Evolutionary conservation across 169 alveolate genomes (phyloP).

Genomic region (Plasmodium chabaudi): DNA sequence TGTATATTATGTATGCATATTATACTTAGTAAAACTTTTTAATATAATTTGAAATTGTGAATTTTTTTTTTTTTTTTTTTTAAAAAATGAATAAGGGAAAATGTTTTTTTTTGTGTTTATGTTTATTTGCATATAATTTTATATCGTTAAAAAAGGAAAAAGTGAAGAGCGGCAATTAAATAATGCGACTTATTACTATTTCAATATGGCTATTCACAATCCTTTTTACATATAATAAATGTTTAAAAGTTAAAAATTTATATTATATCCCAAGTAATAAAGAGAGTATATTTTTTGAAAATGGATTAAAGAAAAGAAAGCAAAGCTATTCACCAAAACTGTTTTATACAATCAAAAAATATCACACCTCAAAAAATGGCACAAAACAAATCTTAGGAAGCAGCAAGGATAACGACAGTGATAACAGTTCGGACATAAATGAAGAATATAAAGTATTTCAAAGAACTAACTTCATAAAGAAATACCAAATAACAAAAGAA

Average conservation of each 20-base stretch:
- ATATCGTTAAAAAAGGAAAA: background rate
- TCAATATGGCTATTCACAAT: conserved; percentile 14
- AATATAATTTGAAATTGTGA: too few species aligned
- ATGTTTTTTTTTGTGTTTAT: background rate
- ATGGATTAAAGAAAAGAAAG: conserved; percentile 1
- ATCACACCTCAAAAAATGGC: too few species aligned
- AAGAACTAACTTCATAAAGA: conserved; percentile 45
- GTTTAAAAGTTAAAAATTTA: conserved; percentile 11
- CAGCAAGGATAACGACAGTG: too few species aligned
- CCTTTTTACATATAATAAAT: conserved; percentile 8
- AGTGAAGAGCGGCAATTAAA: background rate
- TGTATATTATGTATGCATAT: too few species aligned
- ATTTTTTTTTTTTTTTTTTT: too few species aligned
- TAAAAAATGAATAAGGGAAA: background rate
- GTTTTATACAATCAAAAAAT: too few species aligned
- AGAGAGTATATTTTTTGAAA: background rate
- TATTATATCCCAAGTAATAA: background rate
- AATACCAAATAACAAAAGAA: conserved; percentile 55
- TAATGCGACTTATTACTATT: conserved; percentile 16
- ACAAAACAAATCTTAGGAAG: too few species aligned
- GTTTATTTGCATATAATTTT: background rate
- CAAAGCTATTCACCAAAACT: background rate
- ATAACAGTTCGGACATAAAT: too few species aligned
- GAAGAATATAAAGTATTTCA: conserved; percentile 50
- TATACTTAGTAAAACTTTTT: too few species aligned